Evolutionary conservation across 441 rosid genomes (phyloP), one percentile per base, ranked within the genome.

Genomic region (Brassica hybrid): DNA sequence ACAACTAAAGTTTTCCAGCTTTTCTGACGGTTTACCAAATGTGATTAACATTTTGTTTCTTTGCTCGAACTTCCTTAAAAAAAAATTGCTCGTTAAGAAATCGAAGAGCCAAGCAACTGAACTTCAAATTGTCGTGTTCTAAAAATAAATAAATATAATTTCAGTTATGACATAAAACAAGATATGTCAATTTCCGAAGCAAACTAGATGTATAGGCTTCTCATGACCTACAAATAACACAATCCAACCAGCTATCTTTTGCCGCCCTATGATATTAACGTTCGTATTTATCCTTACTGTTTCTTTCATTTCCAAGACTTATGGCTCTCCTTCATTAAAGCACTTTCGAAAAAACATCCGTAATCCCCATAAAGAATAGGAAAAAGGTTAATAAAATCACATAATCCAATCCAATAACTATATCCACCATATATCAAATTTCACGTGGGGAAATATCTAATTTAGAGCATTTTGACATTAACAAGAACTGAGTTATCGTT

Each of bases 101-200:
- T 74, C 78, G 82, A 79, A 79, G 75, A 56, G 82, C 41, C 81
- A 68, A 78, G 60, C 71, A 14, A 54, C 78, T 74, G 12, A 19
- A 63, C 54, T 63, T 54, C 71, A 19, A 62, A 79, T 74, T 79
- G 78, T 74, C 82, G 82, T 52, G 65, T 78, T 61, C 58, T 77
- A 73, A 25, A 64, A 32, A 34, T 3, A 32, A 8, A 32, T 3
- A 3, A 3, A 8, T 14, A 17, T 16, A 66, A 5, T 14, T 4
- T 3, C 23, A 19, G 21, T 58, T 36, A 43, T 30, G 36, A n/a
- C 45, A 74, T 58, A 38, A 64, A 56, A 71, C 56, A 34, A 60
- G 43, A 45, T 38, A 81, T 90, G 88, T 83, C 94, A 86, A 88
- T 91, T 91, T 89, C 92, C 92, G 84, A 91, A 83, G 93, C 92